phyloP scores from a whole-genome alignment of 306 rosid genomes.

The Glycine latifolia region DNA sequence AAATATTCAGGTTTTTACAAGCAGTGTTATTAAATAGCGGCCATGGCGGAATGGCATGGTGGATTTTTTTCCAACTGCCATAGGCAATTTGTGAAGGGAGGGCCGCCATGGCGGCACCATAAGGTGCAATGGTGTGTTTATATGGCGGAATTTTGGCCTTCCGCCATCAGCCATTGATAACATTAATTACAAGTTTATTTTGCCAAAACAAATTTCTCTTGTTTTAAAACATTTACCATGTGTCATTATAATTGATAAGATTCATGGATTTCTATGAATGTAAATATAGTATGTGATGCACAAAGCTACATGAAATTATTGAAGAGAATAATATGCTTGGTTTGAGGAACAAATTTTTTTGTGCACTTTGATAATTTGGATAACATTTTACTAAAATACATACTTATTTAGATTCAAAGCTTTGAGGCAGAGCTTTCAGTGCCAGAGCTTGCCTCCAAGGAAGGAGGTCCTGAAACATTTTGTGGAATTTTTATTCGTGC shows the following conservation, averaged over 20 bases:
- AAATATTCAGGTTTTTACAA: not conserved
- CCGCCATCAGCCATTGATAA: too few species aligned
- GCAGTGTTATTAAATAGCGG: too few species aligned
- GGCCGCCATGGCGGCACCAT: too few species aligned
- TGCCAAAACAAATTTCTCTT: not conserved
- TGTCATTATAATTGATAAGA: conserved; percentile 4
- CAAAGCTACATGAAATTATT: not conserved
- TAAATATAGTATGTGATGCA: conserved; percentile 1
- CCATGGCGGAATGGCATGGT: too few species aligned
- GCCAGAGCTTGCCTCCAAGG: conserved; percentile 75
- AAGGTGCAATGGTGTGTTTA: too few species aligned
- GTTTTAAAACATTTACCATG: not conserved
- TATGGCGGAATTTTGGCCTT: too few species aligned
- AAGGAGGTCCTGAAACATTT: conserved; percentile 91
- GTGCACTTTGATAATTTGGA: not conserved
- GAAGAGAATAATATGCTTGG: not conserved
- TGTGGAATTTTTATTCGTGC: conserved; percentile 96
- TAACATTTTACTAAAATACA: conserved; percentile 24
- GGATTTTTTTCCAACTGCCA: too few species aligned
- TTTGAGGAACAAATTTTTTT: not conserved
- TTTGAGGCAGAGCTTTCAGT: conserved; percentile 82
- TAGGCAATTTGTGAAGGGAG: too few species aligned
- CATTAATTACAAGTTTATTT: not conserved
- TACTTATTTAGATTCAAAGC: conserved; percentile 75
- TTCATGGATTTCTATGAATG: not conserved